Evolutionary conservation across 2,329 filamentous ascomycete genomes (phyloP), one percentile per base, ranked within the genome.

Genomic region (Cladosporium sp.): DNA sequence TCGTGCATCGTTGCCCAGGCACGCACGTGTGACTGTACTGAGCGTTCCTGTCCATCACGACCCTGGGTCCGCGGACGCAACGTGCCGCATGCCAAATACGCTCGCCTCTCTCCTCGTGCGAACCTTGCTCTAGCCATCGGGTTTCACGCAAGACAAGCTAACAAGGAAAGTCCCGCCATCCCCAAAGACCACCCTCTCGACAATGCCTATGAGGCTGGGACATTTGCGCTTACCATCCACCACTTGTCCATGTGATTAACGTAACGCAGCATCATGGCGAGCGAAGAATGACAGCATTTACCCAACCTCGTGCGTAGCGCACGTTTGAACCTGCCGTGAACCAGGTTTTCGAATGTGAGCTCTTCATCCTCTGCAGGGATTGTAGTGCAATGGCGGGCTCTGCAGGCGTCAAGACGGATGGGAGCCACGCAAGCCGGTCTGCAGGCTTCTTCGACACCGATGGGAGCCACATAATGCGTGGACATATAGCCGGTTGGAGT

Each of bases 121-220:
- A 20, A 43, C 51, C 38, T 55, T 25, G 51, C 38, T 17, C 42
- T 49, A 56, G 54, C 54, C 54, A 56, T 47, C 54, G 37, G n/a
- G n/a, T 49, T 38, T 30, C 54, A 49, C 30, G n/a, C 43, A 11
- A 38, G 54, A 56, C 25, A 56, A 14, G 11, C 15, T n/a, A 55
- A 45, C 20, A n/a, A 15, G 38, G 22, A 55, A 36, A 25, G 17
- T 37, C 42, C 54, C 22, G 54, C 54, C 54, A 49, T 49, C 54
- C 8, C 28, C 54, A n/a, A 14, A 19, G 3, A 25, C 25, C 14
- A 19, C 14, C 17, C 8, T 45, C n/a, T 37, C 25, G n/a, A 55
- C 19, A 19, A 49, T 47, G 42, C 54, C 42, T 34, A 22, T 38
- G 54, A 56, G 54, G 54, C 54, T 56, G 54, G 39, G 28, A n/a